These are phyloP conservation scores for Hymenoscyphus repandus DNA, from an alignment of 2,329 filamentous ascomycete genomes.

Conservation along the genomic window DNA sequence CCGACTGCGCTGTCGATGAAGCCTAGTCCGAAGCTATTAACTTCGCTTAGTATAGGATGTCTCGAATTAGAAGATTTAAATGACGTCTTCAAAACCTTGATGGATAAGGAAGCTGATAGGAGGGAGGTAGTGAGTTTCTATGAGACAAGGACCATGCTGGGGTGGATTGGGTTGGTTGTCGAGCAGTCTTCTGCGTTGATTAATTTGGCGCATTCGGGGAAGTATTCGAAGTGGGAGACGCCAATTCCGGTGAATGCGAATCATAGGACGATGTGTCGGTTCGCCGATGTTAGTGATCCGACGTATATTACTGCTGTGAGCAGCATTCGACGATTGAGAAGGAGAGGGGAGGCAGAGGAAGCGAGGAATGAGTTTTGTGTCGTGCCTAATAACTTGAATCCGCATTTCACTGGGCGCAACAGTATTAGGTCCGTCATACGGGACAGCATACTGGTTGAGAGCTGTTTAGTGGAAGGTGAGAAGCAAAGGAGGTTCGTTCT, in stretches of 20 bases:
- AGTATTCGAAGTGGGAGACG: slow-evolving; percentile 10
- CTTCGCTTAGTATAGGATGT: slow-evolving; percentile 6
- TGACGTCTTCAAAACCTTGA: slow-evolving; percentile 3
- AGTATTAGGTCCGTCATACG: slow-evolving; percentile 10
- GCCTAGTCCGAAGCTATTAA: slow-evolving; percentile 9
- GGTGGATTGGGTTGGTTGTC: slow-evolving; percentile 7
- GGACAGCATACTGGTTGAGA: slow-evolving; percentile 1
- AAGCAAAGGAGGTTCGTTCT: slow-evolving; percentile 17
- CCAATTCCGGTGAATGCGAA: slow-evolving; percentile 10
- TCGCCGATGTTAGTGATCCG: neutral
- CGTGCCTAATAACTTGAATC: slow-evolving; percentile 9
- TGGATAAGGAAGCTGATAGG: slow-evolving; percentile 1
- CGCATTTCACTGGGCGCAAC: slow-evolving; percentile 17
- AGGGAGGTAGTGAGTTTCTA: slow-evolving; percentile 17
- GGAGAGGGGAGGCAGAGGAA: neutral
- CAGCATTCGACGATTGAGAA: slow-evolving; percentile 9
- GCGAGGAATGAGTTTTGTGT: slow-evolving; percentile 12
- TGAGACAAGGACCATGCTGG: slow-evolving; percentile 13
- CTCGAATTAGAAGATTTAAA: slow-evolving; percentile 7
- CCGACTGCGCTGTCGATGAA: slow-evolving; percentile 7
- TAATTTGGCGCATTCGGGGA: slow-evolving; percentile 1
- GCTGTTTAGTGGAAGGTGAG: neutral
- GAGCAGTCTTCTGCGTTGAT: slow-evolving; percentile 10
- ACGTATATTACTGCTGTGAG: slow-evolving; percentile 10
- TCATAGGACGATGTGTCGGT: slow-evolving; percentile 17